These are phyloP conservation scores for Perkinsus olseni DNA, from an alignment of 169 alveolate species.

Conservation along the genomic window DNA sequence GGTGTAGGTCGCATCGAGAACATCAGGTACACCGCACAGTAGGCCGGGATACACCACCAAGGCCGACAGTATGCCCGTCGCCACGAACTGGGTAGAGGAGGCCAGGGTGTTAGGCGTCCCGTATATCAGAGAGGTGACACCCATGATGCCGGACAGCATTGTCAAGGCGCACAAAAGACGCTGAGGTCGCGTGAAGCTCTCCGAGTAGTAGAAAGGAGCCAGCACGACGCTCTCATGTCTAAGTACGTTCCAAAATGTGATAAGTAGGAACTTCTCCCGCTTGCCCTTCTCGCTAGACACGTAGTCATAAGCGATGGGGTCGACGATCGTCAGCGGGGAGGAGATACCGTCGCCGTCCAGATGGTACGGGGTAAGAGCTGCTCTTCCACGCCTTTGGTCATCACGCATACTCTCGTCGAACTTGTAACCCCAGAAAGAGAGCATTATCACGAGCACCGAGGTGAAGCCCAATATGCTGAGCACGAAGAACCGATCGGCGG, in stretches of 20 bases:
- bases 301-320: slow-evolving; percentile 9
- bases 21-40: neutral
- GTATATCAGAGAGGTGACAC: neutral
- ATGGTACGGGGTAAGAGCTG: neutral
- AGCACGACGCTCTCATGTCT: neutral
- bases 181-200: slow-evolving; percentile 20
- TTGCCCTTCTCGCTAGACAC: neutral
- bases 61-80: neutral
- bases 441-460: neutral
- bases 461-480: neutral
- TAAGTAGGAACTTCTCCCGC: neutral
- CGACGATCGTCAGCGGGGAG: neutral
- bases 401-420: slow-evolving; percentile 1
- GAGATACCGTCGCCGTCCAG: slow-evolving; percentile 7
- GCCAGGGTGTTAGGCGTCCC: neutral
- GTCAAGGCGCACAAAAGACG: neutral
- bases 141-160: neutral
- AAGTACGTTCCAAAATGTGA: slow-evolving; percentile 11
- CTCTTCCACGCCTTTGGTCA: neutral
- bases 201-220: slow-evolving; percentile 9
- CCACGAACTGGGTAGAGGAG: neutral
- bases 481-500: neutral
- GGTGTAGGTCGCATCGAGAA: neutral
- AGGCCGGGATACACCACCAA: slow-evolving; percentile 3
- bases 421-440: neutral